phyloP scores from a whole-genome alignment of 495 filamentous ascomycete genomes.

The Penicillium tannophilum region DNA sequence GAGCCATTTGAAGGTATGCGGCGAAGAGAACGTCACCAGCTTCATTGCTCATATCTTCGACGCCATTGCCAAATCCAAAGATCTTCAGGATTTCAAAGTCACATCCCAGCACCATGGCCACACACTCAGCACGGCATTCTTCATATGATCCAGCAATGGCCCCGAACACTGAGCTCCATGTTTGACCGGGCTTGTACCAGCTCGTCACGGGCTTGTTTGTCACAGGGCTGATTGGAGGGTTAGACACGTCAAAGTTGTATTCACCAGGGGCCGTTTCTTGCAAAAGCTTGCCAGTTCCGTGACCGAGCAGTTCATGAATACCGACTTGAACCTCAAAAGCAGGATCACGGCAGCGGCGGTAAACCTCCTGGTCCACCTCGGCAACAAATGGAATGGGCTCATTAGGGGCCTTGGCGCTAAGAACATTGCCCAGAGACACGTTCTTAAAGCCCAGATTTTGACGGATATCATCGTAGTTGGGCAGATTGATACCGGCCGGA shows the following conservation, averaged over 20 bases:
- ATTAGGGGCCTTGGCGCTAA: slow-evolving; percentile 85
- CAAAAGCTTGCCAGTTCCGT: slow-evolving; percentile 92
- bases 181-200: slow-evolving; percentile 93
- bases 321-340: slow-evolving; percentile 96
- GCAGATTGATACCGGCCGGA: slow-evolving; percentile 76
- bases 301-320: slow-evolving; percentile 92
- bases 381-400: slow-evolving; percentile 89
- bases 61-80: slow-evolving; percentile 86
- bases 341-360: slow-evolving; percentile 73
- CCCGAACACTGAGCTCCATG: slow-evolving; percentile 91
- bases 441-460: slow-evolving; percentile 98
- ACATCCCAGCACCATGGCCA: slow-evolving; percentile 89
- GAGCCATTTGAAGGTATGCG: slow-evolving; percentile 88
- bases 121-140: slow-evolving; percentile 81
- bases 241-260: slow-evolving; percentile 82
- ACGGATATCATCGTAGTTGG: slow-evolving; percentile 94
- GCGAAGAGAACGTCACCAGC: slow-evolving; percentile 86
- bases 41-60: slow-evolving; percentile 65
- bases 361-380: slow-evolving; percentile 72
- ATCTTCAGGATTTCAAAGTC: slow-evolving; percentile 87
- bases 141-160: slow-evolving; percentile 85
- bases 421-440: slow-evolving; percentile 86
- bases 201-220: slow-evolving; percentile 74
- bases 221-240: slow-evolving; percentile 80
- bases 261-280: slow-evolving; percentile 80